Conservation (phyloP, 176 grass and related monocot genomes). For the Neostapfia colusana region DNA sequence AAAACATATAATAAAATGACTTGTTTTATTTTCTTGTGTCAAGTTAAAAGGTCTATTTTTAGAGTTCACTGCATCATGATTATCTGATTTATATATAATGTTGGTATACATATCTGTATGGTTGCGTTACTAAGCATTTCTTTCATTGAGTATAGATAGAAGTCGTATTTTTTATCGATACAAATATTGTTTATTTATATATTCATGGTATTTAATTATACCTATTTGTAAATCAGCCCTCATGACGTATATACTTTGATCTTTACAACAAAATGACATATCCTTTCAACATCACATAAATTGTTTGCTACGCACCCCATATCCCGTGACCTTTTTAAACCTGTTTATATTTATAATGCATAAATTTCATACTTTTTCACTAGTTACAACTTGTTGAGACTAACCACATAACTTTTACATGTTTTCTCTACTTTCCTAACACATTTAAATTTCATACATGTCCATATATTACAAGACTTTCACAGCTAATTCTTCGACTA, state of each 20-base stretch:
- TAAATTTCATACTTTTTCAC: background rate
- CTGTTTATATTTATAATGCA: background rate
- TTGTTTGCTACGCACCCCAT: background rate
- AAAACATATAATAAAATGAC: background rate
- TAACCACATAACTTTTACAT: background rate
- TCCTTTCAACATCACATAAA: background rate
- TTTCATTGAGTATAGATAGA: background rate
- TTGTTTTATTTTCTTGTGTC: background rate
- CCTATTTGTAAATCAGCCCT: background rate
- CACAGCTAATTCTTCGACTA: background rate
- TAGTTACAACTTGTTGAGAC: no score
- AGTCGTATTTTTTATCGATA: background rate
- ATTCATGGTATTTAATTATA: background rate
- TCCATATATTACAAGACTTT: background rate
- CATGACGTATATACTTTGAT: background rate
- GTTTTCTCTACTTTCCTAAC: background rate
- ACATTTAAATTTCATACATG: background rate
- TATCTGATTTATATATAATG: background rate
- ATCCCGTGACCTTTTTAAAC: background rate
- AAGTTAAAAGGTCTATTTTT: slow-evolving; percentile 18
- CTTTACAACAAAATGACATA: background rate
- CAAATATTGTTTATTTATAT: background rate
- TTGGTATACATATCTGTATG: background rate
- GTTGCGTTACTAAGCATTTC: no score
- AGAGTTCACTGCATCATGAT: background rate